Evolutionary conservation across 345 rosid genomes (phyloP).

Genomic region (Rhizophora apiculata): DNA sequence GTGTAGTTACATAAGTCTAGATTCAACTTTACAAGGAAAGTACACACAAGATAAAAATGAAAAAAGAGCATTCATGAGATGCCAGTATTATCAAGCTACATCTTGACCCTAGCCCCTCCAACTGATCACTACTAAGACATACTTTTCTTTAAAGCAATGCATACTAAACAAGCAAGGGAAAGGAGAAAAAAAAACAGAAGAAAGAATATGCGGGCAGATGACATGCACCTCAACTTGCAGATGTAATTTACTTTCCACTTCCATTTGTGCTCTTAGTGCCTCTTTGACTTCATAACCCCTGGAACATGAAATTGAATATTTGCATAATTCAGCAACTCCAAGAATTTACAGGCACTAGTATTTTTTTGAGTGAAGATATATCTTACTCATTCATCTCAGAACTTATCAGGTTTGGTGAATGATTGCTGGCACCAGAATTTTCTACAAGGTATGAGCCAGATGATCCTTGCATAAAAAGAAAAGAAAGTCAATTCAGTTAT

Average conservation of each 20-base stretch:
- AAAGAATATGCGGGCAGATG: background rate
- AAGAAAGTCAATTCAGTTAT: conserved; percentile 12
- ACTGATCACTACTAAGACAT: too few species aligned
- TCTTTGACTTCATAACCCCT: conserved; percentile 69
- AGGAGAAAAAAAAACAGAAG: too few species aligned
- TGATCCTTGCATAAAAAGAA: conserved; percentile 21
- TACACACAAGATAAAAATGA: background rate
- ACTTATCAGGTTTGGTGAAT: conserved; percentile 40
- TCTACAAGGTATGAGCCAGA: conserved; percentile 54
- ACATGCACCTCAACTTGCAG: conserved; percentile 63
- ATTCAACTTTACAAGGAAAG: background rate
- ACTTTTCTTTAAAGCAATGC: too few species aligned
- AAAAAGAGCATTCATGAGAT: too few species aligned
- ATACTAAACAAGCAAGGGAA: too few species aligned
- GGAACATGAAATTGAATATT: conserved; percentile 10
- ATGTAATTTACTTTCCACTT: conserved; percentile 76
- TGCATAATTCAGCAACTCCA: conserved; percentile 13
- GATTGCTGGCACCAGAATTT: conserved; percentile 33
- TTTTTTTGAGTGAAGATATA: conserved; percentile 10
- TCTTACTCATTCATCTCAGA: conserved; percentile 70
- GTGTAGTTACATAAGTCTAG: background rate
- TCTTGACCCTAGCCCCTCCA: too few species aligned
- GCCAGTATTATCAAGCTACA: too few species aligned
- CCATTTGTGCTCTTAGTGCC: conserved; percentile 77
- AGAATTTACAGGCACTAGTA: background rate